Conservation (phyloP, 2,329 filamentous ascomycete species). For the Exophiala xenobiotica region DNA sequence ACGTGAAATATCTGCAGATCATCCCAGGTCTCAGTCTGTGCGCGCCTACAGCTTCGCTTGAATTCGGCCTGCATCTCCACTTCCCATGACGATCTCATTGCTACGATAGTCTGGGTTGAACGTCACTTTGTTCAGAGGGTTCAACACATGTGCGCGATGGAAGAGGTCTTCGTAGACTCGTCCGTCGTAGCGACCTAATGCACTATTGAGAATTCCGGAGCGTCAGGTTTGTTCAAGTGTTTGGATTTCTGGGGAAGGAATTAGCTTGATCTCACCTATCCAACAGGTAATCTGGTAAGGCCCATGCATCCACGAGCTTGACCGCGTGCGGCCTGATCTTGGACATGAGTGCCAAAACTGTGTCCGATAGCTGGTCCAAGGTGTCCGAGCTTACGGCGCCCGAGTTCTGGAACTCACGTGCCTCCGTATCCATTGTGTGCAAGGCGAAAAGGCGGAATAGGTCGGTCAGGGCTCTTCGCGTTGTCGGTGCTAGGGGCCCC, state of each 20-base stretch:
- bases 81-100: slow-evolving; percentile 65
- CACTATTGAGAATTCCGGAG: slow-evolving; percentile 42
- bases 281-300: slow-evolving; percentile 73
- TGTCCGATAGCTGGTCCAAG: slow-evolving; percentile 41
- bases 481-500: slow-evolving; percentile 40
- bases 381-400: slow-evolving; percentile 57
- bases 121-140: slow-evolving; percentile 50
- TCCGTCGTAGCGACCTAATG: slow-evolving; percentile 53
- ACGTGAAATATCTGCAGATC: too few relatives aligned
- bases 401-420: slow-evolving; percentile 69
- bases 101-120: slow-evolving; percentile 42
- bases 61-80: slow-evolving; percentile 22
- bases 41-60: slow-evolving; percentile 10
- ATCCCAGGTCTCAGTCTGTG: too few relatives aligned
- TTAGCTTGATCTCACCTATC: slow-evolving; percentile 41
- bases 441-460: slow-evolving; percentile 66
- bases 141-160: slow-evolving; percentile 50
- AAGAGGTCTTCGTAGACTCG: slow-evolving; percentile 55
- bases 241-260: not conserved
- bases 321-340: slow-evolving; percentile 73
- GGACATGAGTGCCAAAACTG: slow-evolving; percentile 60
- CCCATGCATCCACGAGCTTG: slow-evolving; percentile 69
- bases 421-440: slow-evolving; percentile 53
- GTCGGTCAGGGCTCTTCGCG: slow-evolving; percentile 59
- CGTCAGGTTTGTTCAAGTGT: not conserved